Base-by-base conservation (phyloP, 1,284 basidiomycete genomes). In the Peniophora sp. region DNA sequence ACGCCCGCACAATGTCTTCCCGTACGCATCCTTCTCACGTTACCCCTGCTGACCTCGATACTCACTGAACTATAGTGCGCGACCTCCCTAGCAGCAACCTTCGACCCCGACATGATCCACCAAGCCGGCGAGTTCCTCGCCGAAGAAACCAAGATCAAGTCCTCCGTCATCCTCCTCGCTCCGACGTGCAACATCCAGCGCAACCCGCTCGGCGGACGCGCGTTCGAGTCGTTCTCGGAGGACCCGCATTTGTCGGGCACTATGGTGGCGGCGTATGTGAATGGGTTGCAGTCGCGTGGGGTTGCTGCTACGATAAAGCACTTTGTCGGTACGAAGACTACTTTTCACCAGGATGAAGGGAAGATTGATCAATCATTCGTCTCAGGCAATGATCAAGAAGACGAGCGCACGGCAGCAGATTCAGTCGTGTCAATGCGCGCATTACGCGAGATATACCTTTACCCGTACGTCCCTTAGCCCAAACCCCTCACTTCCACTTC, bases 111-210 rank as follows among this genome's bases (percentile, higher is more conserved):
- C 11, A 78, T 92, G 41, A 73, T 86, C 23, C 67, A 79, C 52
- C 68, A 78, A 54, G 74, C 85, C 14, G 88, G 85, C 9, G 78
- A 79, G 58, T 72, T 88, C 22, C 73, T 92, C 20, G 87, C 85
- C 0, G 70, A 73, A 18, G 89, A 92, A 63, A 81, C 84, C 2
- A 86, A 81, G 60, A 72, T 85, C 42, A 74, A 82, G 27, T 82
- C 84, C 2, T 83, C 85, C 9, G 72, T 87, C 10, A 70, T 86
- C 47, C 75, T 85, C 42, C 77, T 91, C 22, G 88, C 81, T 0
- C 88, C 88, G 0, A 91, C 88, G 0, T 84, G 82, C 61, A 92
- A 92, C 62, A 88, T 88, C 47, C 87, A 90, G 63, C 75, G 88
- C 20, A 82, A 73, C 55, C 88, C 88, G 3, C 74, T 85, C 10